Evolutionary conservation across 352 stramenopile genomes (phyloP).

Genomic region (Phytophthora meadii): DNA sequence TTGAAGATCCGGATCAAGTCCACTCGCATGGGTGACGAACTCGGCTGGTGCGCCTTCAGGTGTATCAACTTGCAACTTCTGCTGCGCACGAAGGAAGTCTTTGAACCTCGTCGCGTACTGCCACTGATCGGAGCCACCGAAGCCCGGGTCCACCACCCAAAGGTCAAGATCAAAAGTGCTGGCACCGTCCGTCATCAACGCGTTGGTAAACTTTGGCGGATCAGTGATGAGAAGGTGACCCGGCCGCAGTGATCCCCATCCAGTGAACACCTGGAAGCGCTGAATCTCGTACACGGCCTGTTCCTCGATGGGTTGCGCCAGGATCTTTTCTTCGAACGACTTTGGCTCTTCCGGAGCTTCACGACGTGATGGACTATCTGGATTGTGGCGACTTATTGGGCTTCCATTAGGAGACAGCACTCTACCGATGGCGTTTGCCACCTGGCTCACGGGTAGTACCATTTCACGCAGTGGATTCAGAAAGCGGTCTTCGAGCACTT

Average conservation of each 20-base stretch:
- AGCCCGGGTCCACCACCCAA: conserved; percentile 81
- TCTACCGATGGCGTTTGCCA: conserved; percentile 47
- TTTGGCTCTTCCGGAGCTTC: conserved; percentile 33
- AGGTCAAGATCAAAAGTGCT: conserved; percentile 68
- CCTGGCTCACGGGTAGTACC: conserved; percentile 71
- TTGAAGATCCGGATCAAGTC: conserved; percentile 44
- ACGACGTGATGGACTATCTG: conserved; percentile 29
- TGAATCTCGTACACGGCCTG: conserved; percentile 85
- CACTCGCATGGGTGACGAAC: conserved; percentile 26
- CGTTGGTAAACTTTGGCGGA: conserved; percentile 79
- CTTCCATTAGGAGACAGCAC: conserved; percentile 39
- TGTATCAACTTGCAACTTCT: conserved; percentile 44
- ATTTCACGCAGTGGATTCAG: conserved; percentile 80
- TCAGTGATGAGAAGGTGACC: conserved; percentile 82
- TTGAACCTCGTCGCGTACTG: conserved; percentile 89
- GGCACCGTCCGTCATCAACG: conserved; percentile 71
- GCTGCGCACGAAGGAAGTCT: conserved; percentile 76
- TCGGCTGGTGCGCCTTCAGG: conserved; percentile 22
- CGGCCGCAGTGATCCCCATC: conserved; percentile 80
- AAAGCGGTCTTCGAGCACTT: conserved; percentile 80
- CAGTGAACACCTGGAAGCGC: conserved; percentile 84
- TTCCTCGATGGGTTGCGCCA: conserved; percentile 62
- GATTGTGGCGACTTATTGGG: conserved; percentile 38
- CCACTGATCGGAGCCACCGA: conserved; percentile 81
- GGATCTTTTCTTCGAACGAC: conserved; percentile 73